These are phyloP conservation scores for Capsicum rhomboideum DNA, from an alignment of 257 asterid species.

Conservation along the genomic window DNA sequence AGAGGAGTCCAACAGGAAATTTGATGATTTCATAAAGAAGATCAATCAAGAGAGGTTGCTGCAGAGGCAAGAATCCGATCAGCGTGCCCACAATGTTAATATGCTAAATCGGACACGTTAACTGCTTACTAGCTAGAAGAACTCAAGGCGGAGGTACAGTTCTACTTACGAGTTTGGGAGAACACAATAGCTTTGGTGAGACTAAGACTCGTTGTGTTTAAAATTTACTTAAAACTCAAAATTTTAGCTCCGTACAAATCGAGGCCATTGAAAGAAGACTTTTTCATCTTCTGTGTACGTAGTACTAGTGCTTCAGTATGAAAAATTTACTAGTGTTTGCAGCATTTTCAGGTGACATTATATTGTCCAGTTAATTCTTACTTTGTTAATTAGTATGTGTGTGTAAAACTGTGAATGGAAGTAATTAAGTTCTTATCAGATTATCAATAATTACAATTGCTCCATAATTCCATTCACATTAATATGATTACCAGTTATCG, in stretches of 20 bases:
- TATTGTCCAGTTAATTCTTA: neutral
- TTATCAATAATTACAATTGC: neutral
- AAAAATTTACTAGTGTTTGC: neutral
- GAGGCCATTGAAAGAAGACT: neutral
- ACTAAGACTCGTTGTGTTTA: neutral
- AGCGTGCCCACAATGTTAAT: conserved; percentile 7
- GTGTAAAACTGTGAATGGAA: neutral
- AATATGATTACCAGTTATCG: neutral
- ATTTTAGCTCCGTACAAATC: neutral
- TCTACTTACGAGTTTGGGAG: neutral
- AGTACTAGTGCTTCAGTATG: neutral
- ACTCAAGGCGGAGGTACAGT: neutral
- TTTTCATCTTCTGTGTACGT: neutral
- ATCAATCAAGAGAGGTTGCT: conserved; percentile 39
- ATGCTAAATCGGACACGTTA: neutral
- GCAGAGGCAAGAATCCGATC: conserved; percentile 59
- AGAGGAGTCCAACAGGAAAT: conserved; percentile 40
- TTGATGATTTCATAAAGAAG: conserved; percentile 51
- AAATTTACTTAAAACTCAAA: neutral
- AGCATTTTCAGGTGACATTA: neutral
- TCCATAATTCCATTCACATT: neutral
- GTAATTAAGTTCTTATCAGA: neutral
- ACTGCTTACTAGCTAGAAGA: neutral
- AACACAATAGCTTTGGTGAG: neutral
- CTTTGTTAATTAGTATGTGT: neutral